Evolutionary conservation across 2,329 filamentous ascomycete genomes (phyloP), one percentile per base, ranked within the genome.

Genomic region (Trichoderma cornu-damae): DNA sequence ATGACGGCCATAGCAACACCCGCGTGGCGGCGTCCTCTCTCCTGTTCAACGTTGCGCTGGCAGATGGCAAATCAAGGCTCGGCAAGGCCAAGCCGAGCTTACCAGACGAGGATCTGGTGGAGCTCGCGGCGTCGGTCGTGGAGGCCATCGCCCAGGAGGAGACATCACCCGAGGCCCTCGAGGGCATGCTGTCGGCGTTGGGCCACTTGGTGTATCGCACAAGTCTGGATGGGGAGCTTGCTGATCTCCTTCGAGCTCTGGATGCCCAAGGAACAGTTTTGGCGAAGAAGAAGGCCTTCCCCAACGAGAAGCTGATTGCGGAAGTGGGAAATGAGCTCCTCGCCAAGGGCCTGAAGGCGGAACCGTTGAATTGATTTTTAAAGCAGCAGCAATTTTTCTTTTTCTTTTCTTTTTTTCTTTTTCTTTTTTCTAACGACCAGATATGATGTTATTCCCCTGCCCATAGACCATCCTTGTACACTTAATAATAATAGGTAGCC

Each of bases 21-120:
- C 84, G 92, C 40, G 88, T 93, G 3, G 89, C 91, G 1, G 89
- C 92, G 0, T 85, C 92, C 0, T 90, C 87, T 1, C 78, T 97
- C 2, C 82, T 92, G 0, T 94, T 91, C 75, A 96, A 97, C 63
- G 72, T 97, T 0, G 81, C 89, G 0, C 76, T 85, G 0, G 80
- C 85, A 2, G 88, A 91, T 65, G 87, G 87, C 64, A 82, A 82
- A 46, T 75, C 81, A 24, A 81, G 89, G 18, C 76, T 81, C 35
- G 79, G 83, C 26, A 78, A 81, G 11, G 73, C 79, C 0, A 72
- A 75, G 5, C 82, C 87, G 46, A 75, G 73, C 0, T 70, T 96
- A 3, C 76, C 83, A 0, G 87, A 90, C 35, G 81, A 79, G 2
- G 85, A 88, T 59, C 87, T 94, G 67, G 82, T 95, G 1, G 91